These are phyloP conservation scores for Saprolegnia parasitica DNA, from an alignment of 352 stramenopile species.

Conservation along the genomic window DNA sequence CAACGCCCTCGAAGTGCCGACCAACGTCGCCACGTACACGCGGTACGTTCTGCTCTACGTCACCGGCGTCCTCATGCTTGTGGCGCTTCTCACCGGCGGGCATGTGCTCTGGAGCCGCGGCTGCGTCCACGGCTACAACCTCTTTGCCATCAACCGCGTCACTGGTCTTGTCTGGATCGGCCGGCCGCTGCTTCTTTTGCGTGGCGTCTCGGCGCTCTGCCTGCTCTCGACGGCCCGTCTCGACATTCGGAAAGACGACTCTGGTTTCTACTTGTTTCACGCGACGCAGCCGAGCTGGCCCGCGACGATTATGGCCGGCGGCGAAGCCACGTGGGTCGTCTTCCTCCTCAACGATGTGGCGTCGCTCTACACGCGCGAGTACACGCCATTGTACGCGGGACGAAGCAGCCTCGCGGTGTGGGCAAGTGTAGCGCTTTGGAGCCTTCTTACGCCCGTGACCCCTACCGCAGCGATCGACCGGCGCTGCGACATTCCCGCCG, in stretches of 20 bases:
- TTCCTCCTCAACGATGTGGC: constrained; percentile 8
- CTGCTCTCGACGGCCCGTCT: constrained; percentile 2
- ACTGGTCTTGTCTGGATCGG: constrained; percentile 16
- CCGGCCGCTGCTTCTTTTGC: constrained; percentile 7
- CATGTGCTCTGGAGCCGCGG: background rate
- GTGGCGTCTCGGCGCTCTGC: constrained; percentile 8
- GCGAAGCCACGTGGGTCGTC: constrained; percentile 10
- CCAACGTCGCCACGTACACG: background rate
- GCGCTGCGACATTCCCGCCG: background rate
- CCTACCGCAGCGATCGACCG: background rate
- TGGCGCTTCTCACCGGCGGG: background rate
- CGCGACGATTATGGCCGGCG: background rate
- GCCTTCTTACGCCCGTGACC: background rate
- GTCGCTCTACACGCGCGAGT: background rate
- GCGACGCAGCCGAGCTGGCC: background rate
- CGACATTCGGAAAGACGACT: background rate
- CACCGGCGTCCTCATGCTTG: background rate
- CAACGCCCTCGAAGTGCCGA: constrained; percentile 3
- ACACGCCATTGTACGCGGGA: background rate
- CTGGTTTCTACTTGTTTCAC: background rate
- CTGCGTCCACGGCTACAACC: background rate
- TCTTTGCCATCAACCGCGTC: background rate
- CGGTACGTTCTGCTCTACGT: background rate
- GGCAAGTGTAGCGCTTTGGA: background rate
- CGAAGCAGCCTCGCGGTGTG: background rate